Evolutionary conservation across 805 yeast genomes (phyloP), one percentile per base, ranked within the genome.

Genomic region (Aciculoconidium aculeatum): DNA sequence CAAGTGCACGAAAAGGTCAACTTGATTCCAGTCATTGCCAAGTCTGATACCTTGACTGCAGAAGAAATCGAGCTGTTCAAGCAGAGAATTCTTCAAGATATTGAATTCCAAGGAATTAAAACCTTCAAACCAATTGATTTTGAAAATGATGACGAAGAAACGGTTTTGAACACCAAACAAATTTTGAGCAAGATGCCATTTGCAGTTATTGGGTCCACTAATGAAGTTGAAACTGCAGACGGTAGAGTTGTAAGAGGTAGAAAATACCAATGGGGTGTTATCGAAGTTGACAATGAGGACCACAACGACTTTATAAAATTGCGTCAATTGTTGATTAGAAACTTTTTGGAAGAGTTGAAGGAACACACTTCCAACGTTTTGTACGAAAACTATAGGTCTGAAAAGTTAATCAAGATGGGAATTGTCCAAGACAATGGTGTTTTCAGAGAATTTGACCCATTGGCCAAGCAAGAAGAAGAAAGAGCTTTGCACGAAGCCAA

Each of bases 361-460:
- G 97, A 92, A 58, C 68, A 76, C 40, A 90, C 98, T 18, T 60
- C 78, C 30, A 77, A 78, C 37, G 57, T 55, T 13, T 67, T 88
- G 45, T 92, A 88, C 58, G 99, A 92, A 63, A 72, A 75, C 45
- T 92, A 92, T 66, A 77, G 98, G 63, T 72, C 88, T 21, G 80
- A 77, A 31, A 90, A 90, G 63, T 74, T 92, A 58, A 51, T 58
- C 29, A 72, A 67, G 42, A 70, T 86, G 71, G 98, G 97, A 32
- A 82, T 90, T 49, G 78, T 78, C 54, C 98, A 92, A 63, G 97
- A 92, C 64, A 76, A 80, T 56, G 51, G 80, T 18, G 97, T 90
- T n/a, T 92, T 92, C 67, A 78, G 80, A 55, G 96, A 86, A 55
- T 86, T 87, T 51, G 95, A 90, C 58, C 98, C 98, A 17, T 75